Conservation (phyloP, 2,329 filamentous ascomycete species). For the Arthrobotrys iridis region DNA sequence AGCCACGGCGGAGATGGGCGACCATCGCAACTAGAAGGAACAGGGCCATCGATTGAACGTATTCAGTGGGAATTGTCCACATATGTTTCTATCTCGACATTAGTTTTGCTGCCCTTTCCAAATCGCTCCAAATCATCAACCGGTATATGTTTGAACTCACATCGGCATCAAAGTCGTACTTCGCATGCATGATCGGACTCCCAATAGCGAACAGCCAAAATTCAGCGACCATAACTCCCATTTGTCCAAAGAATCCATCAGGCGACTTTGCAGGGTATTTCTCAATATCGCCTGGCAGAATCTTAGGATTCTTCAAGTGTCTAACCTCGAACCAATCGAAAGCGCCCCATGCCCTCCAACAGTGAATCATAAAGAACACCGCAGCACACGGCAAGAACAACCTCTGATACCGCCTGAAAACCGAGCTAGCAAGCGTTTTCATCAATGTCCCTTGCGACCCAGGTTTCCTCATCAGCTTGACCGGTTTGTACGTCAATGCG, state of each 20-base stretch:
- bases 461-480: conserved; percentile 38
- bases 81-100: conserved; percentile 68
- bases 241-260: conserved; percentile 37
- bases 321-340: conserved; percentile 45
- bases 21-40: conserved; percentile 68
- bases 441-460: conserved; percentile 16
- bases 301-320: conserved; percentile 6
- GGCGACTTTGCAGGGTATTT: conserved; percentile 34
- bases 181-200: conserved; percentile 11
- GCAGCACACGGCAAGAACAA: conserved; percentile 65
- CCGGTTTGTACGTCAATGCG: conserved; percentile 51
- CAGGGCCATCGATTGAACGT: conserved; percentile 69
- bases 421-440: conserved; percentile 63
- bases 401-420: conserved; percentile 65
- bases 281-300: conserved; percentile 33
- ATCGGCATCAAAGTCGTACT: conserved; percentile 33
- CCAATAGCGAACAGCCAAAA: conserved; percentile 27
- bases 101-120: background rate
- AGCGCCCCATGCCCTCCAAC: conserved; percentile 25
- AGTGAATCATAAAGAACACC: conserved; percentile 62
- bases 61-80: conserved; percentile 73
- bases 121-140: background rate
- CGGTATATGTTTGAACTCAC: no score
- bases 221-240: conserved; percentile 24
- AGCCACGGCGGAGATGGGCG: conserved; percentile 63